These are phyloP conservation scores for Cornus kousa DNA, from an alignment of 148 eudicot genomes.

Conservation along the genomic window DNA sequence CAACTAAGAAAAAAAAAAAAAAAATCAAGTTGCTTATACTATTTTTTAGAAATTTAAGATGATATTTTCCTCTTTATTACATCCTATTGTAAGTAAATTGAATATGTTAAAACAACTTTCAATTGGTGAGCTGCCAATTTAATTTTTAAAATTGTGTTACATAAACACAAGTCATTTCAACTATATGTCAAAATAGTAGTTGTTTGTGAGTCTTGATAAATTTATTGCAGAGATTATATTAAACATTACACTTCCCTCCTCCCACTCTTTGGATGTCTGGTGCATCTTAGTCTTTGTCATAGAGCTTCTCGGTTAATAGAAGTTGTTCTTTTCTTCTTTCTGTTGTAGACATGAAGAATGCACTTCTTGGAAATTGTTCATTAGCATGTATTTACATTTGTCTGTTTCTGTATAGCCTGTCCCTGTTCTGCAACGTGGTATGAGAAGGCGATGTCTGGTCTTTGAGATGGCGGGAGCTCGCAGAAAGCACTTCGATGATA, in stretches of 20 bases:
- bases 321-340: no score
- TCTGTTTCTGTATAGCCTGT: constrained; percentile 39
- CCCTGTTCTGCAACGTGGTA: constrained; percentile 57
- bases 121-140: not conserved
- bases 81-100: not conserved
- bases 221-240: not conserved
- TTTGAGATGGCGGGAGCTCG: constrained; percentile 72
- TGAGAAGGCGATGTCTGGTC: constrained; percentile 85
- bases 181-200: not conserved
- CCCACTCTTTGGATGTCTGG: no score
- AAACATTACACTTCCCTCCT: no score
- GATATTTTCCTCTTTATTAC: not conserved
- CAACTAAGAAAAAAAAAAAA: no score
- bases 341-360: not conserved
- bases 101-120: not conserved
- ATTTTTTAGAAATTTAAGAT: not conserved
- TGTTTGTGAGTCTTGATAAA: not conserved
- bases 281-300: no score
- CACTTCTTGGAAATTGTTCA: not conserved
- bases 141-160: not conserved
- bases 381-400: not conserved
- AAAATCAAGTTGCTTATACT: not conserved
- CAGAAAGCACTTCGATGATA: constrained; percentile 44
- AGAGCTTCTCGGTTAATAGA: no score
- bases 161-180: not conserved